Evolutionary conservation across 2,329 filamentous ascomycete species (phyloP).

Genomic region (Thielaviopsis punctulata): DNA sequence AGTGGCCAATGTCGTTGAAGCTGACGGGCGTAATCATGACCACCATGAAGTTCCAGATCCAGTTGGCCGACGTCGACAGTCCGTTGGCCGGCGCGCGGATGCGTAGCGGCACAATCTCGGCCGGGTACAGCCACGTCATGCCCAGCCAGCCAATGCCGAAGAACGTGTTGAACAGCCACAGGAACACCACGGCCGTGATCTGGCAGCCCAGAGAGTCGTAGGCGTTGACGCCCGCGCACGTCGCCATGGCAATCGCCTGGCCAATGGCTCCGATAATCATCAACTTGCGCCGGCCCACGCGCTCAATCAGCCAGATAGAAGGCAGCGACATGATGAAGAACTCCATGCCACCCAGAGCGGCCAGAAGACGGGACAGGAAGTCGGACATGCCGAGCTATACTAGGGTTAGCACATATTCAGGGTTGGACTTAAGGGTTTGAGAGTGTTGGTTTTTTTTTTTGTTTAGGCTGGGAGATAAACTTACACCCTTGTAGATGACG

Average conservation of each 20-base stretch:
- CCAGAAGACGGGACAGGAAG: conserved; percentile 38
- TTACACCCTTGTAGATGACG: conserved; percentile 64
- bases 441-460: no score
- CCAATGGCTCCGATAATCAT: conserved; percentile 52
- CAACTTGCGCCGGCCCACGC: conserved; percentile 48
- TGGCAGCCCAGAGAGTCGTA: conserved; percentile 52
- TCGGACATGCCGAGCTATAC: conserved; percentile 25
- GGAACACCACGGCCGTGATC: conserved; percentile 73
- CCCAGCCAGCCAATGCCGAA: conserved; percentile 94
- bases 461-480: no score
- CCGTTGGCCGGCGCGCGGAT: conserved; percentile 95
- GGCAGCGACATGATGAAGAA: conserved; percentile 33
- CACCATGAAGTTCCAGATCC: conserved; percentile 96
- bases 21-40: conserved; percentile 82
- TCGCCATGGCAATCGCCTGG: conserved; percentile 60
- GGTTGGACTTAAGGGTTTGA: no score
- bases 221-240: conserved; percentile 64
- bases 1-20: conserved; percentile 65
- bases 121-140: conserved; percentile 94
- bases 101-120: conserved; percentile 92
- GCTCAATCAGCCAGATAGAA: conserved; percentile 43
- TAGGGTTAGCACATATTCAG: conserved; percentile 66
- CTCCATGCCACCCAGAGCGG: conserved; percentile 20
- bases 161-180: conserved; percentile 96
- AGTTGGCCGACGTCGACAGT: conserved; percentile 89